A percentile compares a stretch with the other conserved stretches of the same genome.
phyloP scores from a whole-genome alignment of 148 eudicot species.

The Chenopodium quinoa region DNA sequence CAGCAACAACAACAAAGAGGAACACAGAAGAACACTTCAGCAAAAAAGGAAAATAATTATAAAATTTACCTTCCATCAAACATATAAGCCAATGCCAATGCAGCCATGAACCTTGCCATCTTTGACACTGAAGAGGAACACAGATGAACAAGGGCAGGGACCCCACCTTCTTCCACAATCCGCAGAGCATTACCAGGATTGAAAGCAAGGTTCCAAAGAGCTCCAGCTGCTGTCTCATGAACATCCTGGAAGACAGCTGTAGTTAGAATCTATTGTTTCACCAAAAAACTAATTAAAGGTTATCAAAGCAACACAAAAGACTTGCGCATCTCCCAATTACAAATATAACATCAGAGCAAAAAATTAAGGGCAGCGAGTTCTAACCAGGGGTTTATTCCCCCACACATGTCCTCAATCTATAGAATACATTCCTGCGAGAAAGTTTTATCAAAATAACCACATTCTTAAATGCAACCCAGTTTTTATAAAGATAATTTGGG shows the following conservation, averaged over 20 bases:
- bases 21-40: background rate
- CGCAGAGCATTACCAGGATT: slow-evolving; percentile 89
- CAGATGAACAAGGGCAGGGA: slow-evolving; percentile 79
- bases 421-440: background rate
- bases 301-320: background rate
- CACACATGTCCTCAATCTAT: background rate
- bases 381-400: no score
- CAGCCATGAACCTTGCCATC: slow-evolving; percentile 99
- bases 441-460: background rate
- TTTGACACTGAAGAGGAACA: slow-evolving; percentile 83
- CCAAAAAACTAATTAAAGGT: background rate
- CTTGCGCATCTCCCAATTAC: background rate
- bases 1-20: background rate
- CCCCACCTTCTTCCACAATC: slow-evolving; percentile 94
- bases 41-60: background rate
- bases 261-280: background rate
- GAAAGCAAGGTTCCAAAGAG: slow-evolving; percentile 97
- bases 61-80: slow-evolving; percentile 82
- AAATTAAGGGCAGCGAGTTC: no score
- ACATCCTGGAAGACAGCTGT: slow-evolving; percentile 57
- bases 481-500: no score
- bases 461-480: background rate
- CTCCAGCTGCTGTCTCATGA: slow-evolving; percentile 99
- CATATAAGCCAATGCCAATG: slow-evolving; percentile 91
- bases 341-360: background rate